phyloP scores from a whole-genome alignment of 2,329 filamentous ascomycete species.

The Phialemonium atrogriseum region DNA sequence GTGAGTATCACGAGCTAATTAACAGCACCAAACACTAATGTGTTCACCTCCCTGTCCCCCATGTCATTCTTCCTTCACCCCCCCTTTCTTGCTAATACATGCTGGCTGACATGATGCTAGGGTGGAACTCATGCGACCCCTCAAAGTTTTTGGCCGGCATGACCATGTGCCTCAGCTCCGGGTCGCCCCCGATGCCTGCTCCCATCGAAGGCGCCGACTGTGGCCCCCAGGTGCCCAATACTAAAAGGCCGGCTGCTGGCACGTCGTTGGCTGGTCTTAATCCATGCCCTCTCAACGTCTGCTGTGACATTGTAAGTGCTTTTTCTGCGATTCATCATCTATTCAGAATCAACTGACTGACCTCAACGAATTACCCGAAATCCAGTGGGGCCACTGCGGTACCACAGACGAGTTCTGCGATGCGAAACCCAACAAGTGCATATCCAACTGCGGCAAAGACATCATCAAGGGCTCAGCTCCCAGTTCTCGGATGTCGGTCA shows the following conservation, averaged over 20 bases:
- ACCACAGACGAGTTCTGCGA: not conserved
- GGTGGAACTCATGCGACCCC: not conserved
- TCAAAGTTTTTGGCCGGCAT: conserved; percentile 6
- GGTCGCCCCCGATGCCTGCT: conserved; percentile 24
- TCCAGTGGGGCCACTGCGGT: not conserved
- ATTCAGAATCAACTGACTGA: not conserved
- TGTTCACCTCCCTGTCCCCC: not conserved
- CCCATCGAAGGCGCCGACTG: conserved; percentile 21
- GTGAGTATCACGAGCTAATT: too few relatives aligned
- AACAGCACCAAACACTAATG: too few relatives aligned
- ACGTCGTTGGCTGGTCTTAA: not conserved
- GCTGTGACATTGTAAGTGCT: conserved; percentile 1
- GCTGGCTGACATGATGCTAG: not conserved
- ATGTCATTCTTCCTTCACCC: not conserved
- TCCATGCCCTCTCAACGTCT: conserved; percentile 1
- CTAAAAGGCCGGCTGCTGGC: conserved; percentile 1
- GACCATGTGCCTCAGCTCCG: conserved; percentile 25
- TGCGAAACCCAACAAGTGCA: conserved; percentile 6
- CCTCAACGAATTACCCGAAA: not conserved
- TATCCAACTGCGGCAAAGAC: conserved; percentile 10
- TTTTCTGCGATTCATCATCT: not conserved
- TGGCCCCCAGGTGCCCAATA: conserved; percentile 22
- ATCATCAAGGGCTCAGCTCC: conserved; percentile 3
- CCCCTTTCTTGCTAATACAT: not conserved
- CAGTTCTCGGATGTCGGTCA: conserved; percentile 12